These are phyloP conservation scores for Metarhizium guizhouense DNA, from an alignment of 2,329 filamentous ascomycete species.

Conservation along the genomic window DNA sequence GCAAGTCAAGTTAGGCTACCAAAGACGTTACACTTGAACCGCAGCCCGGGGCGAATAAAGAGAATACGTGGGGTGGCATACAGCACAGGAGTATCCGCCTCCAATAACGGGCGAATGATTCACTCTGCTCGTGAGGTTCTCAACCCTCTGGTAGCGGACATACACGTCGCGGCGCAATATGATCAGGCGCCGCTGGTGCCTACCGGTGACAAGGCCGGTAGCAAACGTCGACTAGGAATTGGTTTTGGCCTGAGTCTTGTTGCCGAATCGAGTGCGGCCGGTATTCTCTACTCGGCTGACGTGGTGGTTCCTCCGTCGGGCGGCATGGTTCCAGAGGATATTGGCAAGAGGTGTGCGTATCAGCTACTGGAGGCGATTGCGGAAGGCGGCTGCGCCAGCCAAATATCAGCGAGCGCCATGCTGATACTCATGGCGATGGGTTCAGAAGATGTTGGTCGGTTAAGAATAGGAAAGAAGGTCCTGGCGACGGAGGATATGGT, in stretches of 20 bases:
- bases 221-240: constrained; percentile 64
- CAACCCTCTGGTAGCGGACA: constrained; percentile 78
- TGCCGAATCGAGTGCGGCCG: constrained; percentile 76
- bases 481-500: constrained; percentile 74
- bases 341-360: constrained; percentile 80
- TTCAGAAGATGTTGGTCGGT: constrained; percentile 83
- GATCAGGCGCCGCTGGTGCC: constrained; percentile 53
- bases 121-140: constrained; percentile 79
- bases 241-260: constrained; percentile 88
- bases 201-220: constrained; percentile 43
- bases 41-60: constrained; percentile 77
- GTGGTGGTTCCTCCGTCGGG: constrained; percentile 65
- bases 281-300: constrained; percentile 83
- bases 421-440: constrained; percentile 96
- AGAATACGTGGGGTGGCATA: constrained; percentile 89
- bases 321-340: constrained; percentile 79
- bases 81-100: constrained; percentile 80
- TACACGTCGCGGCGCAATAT: constrained; percentile 79
- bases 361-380: constrained; percentile 79
- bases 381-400: constrained; percentile 72
- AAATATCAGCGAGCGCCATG: constrained; percentile 62
- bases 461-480: constrained; percentile 74
- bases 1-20: constrained; percentile 88
- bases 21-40: constrained; percentile 81
- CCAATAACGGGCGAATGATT: constrained; percentile 93